Evolutionary conservation across 1,139 yeast genomes (phyloP).

Genomic region (Zygoascus sp.): DNA sequence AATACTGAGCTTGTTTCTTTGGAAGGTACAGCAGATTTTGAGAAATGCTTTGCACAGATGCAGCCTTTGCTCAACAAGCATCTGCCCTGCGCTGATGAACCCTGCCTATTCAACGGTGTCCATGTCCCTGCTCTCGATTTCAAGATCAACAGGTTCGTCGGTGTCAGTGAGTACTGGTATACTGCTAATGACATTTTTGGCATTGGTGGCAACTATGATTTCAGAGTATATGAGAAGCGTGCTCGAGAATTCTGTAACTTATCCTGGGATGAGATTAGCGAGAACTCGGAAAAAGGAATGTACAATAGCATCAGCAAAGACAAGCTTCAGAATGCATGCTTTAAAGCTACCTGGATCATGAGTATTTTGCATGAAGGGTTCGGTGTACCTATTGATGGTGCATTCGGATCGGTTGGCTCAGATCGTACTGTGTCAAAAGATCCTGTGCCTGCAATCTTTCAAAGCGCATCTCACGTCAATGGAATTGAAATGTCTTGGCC

Average conservation of each 20-base stretch:
- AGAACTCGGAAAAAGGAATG: conserved; percentile 23
- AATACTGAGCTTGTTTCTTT: conserved; percentile 35
- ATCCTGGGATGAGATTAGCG: conserved; percentile 43
- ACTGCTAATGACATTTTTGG: conserved; percentile 50
- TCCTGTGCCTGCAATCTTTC: conserved; percentile 39
- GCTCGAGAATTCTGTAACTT: conserved; percentile 47
- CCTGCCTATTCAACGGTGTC: conserved; percentile 40
- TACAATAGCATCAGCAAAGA: conserved; percentile 38
- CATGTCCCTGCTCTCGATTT: conserved; percentile 64
- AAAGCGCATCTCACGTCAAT: conserved; percentile 55
- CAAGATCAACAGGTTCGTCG: conserved; percentile 58
- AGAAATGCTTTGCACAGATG: conserved; percentile 55
- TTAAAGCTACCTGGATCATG: conserved; percentile 70
- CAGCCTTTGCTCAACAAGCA: conserved; percentile 50
- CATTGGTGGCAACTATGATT: conserved; percentile 41
- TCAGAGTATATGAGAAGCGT: conserved; percentile 40
- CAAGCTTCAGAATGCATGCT: conserved; percentile 54
- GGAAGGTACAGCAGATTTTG: conserved; percentile 58
- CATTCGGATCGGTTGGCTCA: neutral
- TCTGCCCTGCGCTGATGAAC: conserved; percentile 40
- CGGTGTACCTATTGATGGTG: conserved; percentile 56
- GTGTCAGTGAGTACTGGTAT: conserved; percentile 83
- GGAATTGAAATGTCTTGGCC: conserved; percentile 79
- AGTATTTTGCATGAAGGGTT: conserved; percentile 71
- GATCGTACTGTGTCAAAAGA: no score